phyloP scores from a whole-genome alignment of 805 yeast species.

The Kluyveromyces starmeri region DNA sequence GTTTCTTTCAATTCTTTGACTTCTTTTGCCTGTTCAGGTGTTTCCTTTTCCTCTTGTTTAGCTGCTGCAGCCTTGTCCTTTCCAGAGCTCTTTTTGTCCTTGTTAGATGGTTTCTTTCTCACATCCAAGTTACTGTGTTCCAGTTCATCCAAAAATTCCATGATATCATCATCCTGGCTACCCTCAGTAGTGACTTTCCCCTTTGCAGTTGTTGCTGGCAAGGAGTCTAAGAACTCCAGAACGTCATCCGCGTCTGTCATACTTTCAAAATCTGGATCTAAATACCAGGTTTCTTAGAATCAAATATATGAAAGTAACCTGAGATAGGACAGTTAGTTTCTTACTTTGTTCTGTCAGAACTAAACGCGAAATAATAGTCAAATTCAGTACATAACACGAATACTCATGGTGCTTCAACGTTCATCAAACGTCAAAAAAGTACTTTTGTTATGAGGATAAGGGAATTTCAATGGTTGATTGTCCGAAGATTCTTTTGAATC shows the following conservation, averaged over 20 bases:
- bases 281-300: neutral
- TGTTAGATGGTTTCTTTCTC: constrained; percentile 12
- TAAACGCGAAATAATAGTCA: too few relatives aligned
- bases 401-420: too few relatives aligned
- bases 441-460: too few relatives aligned
- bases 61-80: too few relatives aligned
- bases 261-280: too few relatives aligned
- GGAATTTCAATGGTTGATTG: too few relatives aligned
- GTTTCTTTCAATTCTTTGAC: constrained; percentile 12
- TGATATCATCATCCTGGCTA: constrained; percentile 30
- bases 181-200: constrained; percentile 37
- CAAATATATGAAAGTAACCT: neutral
- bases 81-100: constrained; percentile 10
- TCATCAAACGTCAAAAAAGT: too few relatives aligned
- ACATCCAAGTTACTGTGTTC: constrained; percentile 48
- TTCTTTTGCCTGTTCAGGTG: constrained; percentile 8
- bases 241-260: constrained; percentile 71
- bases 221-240: constrained; percentile 67
- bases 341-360: too few relatives aligned
- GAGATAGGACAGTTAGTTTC: neutral
- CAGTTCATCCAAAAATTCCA: constrained; percentile 52
- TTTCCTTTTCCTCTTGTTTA: constrained; percentile 10
- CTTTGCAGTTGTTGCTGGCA: constrained; percentile 41
- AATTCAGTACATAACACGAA: too few relatives aligned
- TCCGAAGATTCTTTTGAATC: too few relatives aligned